These are phyloP conservation scores for Neonectria hederae DNA, from an alignment of 2,329 filamentous ascomycete species.

Conservation along the genomic window DNA sequence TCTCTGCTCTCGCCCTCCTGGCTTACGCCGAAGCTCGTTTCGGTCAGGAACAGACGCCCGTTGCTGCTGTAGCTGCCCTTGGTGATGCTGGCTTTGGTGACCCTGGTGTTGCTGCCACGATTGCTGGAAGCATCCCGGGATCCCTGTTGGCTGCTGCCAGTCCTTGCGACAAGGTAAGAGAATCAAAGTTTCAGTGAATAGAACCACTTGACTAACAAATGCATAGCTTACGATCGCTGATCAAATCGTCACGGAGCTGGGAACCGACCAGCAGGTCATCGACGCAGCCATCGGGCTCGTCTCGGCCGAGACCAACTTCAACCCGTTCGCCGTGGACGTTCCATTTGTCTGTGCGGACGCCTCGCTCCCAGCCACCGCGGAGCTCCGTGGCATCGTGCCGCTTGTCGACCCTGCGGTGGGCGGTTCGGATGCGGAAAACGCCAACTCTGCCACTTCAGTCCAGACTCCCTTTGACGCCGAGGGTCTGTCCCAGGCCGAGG, in stretches of 20 bases:
- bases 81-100: slow-evolving; percentile 57
- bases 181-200: not conserved
- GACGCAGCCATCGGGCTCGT: slow-evolving; percentile 70
- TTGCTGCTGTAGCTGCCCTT: slow-evolving; percentile 63
- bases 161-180: slow-evolving; percentile 68
- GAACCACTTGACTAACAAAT: slow-evolving; percentile 27
- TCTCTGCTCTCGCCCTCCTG: slow-evolving; percentile 39
- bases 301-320: slow-evolving; percentile 77
- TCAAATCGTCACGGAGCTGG: slow-evolving; percentile 69
- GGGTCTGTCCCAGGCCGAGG: slow-evolving; percentile 72
- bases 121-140: slow-evolving; percentile 69
- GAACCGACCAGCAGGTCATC: slow-evolving; percentile 67
- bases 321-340: slow-evolving; percentile 68
- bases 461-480: slow-evolving; percentile 64
- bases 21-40: slow-evolving; percentile 65
- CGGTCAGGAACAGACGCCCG: slow-evolving; percentile 69
- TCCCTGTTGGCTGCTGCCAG: slow-evolving; percentile 72
- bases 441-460: slow-evolving; percentile 64
- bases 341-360: slow-evolving; percentile 72
- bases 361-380: slow-evolving; percentile 66
- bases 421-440: slow-evolving; percentile 66
- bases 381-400: slow-evolving; percentile 73
- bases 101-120: slow-evolving; percentile 69
- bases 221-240: slow-evolving; percentile 69
- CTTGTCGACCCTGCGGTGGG: slow-evolving; percentile 72